Base-by-base conservation (phyloP, 805 yeast species). In the Candida alai region DNA sequence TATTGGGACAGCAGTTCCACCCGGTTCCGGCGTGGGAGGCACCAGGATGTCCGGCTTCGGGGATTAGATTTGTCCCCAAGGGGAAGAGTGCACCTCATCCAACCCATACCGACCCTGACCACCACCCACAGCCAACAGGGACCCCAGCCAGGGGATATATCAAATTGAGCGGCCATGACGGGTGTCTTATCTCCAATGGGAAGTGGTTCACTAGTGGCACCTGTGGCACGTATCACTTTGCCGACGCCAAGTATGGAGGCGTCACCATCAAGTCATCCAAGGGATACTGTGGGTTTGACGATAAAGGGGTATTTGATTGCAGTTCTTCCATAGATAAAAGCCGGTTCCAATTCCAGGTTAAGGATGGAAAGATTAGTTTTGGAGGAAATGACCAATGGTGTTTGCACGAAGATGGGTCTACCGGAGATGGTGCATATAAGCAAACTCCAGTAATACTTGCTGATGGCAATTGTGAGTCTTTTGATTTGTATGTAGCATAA, bases 171-270 rank as follows among this genome's bases (percentile, higher is more conserved):
- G 73, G 62, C 26, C 73, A 79, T 38, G 43, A 57, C 4, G 96
- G 95, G 7, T 86, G 96, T 58, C 62, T 90, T 39, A 90, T 89
- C 49, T 76, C 84, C 40, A 84, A 76, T 49, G 98, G 98, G 4
- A 73, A 77, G 44, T 89, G 95, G 93, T 85, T 81, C 60, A 53
- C 72, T 4, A 67, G 70, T 12, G 96, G 96, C 1, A 76, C 93
- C 0, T 90, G 97, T 58, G 97, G 96, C 4, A 77, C 82, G 4
- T 89, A 70, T 60, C 68, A 68, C 17, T 47, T 84, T 17, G 34
- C 39, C 11, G 70, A 77, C 35, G 75, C 82, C 20, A 72, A 73
- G 21, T 77, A 76, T 56, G 93, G 93, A 3, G 93, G 93, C n/a
- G 73, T 76, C 48, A 73, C 77, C 37, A 51, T 89, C 28, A 69